Evolutionary conservation across 345 rosid genomes (phyloP).

Genomic region (Brassica juncea): DNA sequence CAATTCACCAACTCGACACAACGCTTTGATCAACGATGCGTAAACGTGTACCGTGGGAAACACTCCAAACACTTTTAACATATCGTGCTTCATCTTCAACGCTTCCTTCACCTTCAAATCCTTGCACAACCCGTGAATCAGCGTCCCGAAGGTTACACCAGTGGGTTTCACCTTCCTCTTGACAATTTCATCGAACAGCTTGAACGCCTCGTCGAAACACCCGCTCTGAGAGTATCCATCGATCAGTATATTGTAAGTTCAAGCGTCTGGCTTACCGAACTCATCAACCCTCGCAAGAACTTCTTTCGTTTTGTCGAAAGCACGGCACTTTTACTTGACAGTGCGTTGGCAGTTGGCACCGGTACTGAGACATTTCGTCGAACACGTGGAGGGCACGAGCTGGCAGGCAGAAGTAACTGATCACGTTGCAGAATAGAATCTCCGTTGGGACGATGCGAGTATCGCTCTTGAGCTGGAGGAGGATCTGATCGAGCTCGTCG

Average conservation of each 20-base stretch:
- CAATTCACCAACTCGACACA: constrained; percentile 52
- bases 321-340: constrained; percentile 46
- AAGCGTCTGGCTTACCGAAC: constrained; percentile 56
- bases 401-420: constrained; percentile 50
- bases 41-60: constrained; percentile 48
- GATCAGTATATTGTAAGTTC: constrained; percentile 75
- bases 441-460: constrained; percentile 55
- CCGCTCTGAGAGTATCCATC: constrained; percentile 43
- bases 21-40: constrained; percentile 56
- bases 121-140: constrained; percentile 59
- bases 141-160: constrained; percentile 56
- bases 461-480: constrained; percentile 59
- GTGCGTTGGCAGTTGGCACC: constrained; percentile 56
- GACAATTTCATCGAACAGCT: constrained; percentile 66
- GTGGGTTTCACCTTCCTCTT: constrained; percentile 53
- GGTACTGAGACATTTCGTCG: constrained; percentile 66
- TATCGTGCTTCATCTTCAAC: constrained; percentile 62
- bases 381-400: constrained; percentile 56
- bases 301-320: constrained; percentile 49
- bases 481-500: constrained; percentile 60
- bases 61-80: constrained; percentile 48
- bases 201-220: constrained; percentile 52
- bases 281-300: constrained; percentile 44
- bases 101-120: constrained; percentile 61
- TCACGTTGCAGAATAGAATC: constrained; percentile 63